phyloP scores from a whole-genome alignment of 2,329 filamentous ascomycete species.

The Ciborinia camelliae region DNA sequence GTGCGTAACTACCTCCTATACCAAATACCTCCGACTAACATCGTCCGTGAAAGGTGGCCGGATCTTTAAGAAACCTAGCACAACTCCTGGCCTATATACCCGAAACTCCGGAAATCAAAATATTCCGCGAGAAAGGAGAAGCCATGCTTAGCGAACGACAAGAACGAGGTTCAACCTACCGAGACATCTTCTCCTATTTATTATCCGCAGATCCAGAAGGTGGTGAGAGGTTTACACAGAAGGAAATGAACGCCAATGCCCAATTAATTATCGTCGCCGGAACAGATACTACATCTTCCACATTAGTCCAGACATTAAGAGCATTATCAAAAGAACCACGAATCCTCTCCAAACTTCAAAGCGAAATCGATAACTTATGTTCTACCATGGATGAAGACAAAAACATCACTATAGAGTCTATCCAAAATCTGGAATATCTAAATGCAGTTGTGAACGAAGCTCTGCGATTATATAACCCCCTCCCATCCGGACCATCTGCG shows the following conservation, averaged over 20 bases:
- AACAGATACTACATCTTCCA: conserved; percentile 19
- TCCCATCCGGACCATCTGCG: conserved; percentile 22
- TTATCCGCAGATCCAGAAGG: conserved; percentile 16
- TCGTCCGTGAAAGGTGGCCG: conserved; percentile 15
- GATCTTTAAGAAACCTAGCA: conserved; percentile 19
- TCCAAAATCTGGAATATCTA: conserved; percentile 20
- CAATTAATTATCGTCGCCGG: conserved; percentile 24
- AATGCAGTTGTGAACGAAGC: conserved; percentile 25
- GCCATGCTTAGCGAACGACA: conserved; percentile 20
- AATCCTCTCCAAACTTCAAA: conserved; percentile 21
- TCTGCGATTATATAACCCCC: conserved; percentile 21
- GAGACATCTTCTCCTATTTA: conserved; percentile 25
- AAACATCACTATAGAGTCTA: conserved; percentile 16
- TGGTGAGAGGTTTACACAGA: conserved; percentile 20
- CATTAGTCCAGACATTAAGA: conserved; percentile 15
- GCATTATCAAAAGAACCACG: conserved; percentile 13
- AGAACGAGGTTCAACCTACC: conserved; percentile 18
- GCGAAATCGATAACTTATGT: conserved; percentile 20
- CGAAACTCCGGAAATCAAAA: conserved; percentile 18
- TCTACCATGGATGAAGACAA: background rate
- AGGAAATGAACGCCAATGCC: conserved; percentile 23
- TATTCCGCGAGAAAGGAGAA: conserved; percentile 20
- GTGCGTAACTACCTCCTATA: conserved; percentile 3
- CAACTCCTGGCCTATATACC: conserved; percentile 22
- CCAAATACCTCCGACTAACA: background rate